Base-by-base conservation (phyloP, 371 early-diverging fungal genomes). In the Mucor irregularis region DNA sequence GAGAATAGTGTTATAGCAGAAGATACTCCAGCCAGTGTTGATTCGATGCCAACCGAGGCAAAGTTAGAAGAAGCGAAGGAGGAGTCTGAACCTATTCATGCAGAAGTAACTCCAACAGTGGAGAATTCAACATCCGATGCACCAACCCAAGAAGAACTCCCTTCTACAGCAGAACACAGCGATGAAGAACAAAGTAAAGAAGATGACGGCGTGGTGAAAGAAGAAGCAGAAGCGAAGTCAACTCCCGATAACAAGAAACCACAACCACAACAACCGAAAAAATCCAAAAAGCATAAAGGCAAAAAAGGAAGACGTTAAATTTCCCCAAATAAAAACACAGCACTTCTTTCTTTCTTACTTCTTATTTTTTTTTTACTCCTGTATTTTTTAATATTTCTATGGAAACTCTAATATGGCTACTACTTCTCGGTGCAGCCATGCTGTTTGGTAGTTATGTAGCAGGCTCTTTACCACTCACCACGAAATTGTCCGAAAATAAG, bases 401-500 rank as follows among this genome's bases (percentile, higher is more conserved):
- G 80, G 79, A 89, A 59, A 74, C 88, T 4, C 80, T 88, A 56
- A 61, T 89, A 66, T 80, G 85, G 70, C 74, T 93, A 47, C 70
- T 92, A 33, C 69, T 92, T 46, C 81, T 94, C 49, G 82, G 84
- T 53, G 62, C 88, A 24, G 82, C 89, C 44, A 95, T 94, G 93
- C 82, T 93, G 44, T 54, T 83, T 33, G 95, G 93, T 47, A 92
- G 95, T 8, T 93, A 93, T 69, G 69, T 90, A 0, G 90, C 92
- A 17, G 96, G 96, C 26, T 84, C 80, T 51, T 76, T 96, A 19
- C 97, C 97, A 8, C 74, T 96, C 13, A 86, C 87, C 10, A 84
- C 95, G 31, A 78, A 81, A 35, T 83, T 96, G 39, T 88, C 90
- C 11, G 87, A 88, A 39, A 69, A 83, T 14, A 82, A 84, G 22